Percentiles rank a stretch among this genome's conserved stretches.
These are phyloP conservation scores for Quercus parvula DNA, from an alignment of 306 rosid genomes.

Conservation along the genomic window DNA sequence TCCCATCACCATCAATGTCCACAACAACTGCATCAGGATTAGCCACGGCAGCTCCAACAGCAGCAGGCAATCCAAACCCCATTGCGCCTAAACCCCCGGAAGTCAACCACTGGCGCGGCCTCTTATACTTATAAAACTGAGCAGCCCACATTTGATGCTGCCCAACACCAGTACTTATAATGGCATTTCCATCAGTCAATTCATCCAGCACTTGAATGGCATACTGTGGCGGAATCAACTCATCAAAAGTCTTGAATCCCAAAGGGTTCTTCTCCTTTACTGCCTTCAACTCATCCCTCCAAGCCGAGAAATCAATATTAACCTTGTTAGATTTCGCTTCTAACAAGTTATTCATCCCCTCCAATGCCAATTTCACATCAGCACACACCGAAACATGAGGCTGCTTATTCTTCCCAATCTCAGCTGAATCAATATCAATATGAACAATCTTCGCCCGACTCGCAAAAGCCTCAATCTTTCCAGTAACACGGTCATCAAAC, in stretches of 20 bases:
- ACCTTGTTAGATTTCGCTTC: slow-evolving; percentile 30
- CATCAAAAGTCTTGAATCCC: slow-evolving; percentile 64
- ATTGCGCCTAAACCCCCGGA: slow-evolving; percentile 88
- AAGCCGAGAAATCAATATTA: slow-evolving; percentile 46
- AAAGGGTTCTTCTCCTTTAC: slow-evolving; percentile 65
- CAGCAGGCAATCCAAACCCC: slow-evolving; percentile 96
- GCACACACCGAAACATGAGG: slow-evolving; percentile 73
- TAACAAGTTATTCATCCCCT: slow-evolving; percentile 57
- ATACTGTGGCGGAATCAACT: slow-evolving; percentile 72
- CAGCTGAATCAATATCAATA: slow-evolving; percentile 86
- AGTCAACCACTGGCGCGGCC: slow-evolving; percentile 86
- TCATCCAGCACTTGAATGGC: slow-evolving; percentile 87
- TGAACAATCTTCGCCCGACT: slow-evolving; percentile 90
- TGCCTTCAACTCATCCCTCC: slow-evolving; percentile 76
- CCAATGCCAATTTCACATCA: slow-evolving; percentile 67
- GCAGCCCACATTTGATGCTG: slow-evolving; percentile 97
- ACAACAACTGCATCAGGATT: slow-evolving; percentile 59
- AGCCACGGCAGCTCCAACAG: slow-evolving; percentile 88
- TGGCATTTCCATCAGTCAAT: slow-evolving; percentile 71
- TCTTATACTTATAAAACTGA: slow-evolving; percentile 67
- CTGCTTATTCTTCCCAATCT: slow-evolving; percentile 95
- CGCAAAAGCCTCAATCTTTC: slow-evolving; percentile 85
- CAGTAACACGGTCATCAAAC: slow-evolving; percentile 89
- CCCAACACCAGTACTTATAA: slow-evolving; percentile 87
- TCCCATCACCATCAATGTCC: slow-evolving; percentile 92